Conservation (phyloP, 129 eudicot species). For the Cynara cardunculus region DNA sequence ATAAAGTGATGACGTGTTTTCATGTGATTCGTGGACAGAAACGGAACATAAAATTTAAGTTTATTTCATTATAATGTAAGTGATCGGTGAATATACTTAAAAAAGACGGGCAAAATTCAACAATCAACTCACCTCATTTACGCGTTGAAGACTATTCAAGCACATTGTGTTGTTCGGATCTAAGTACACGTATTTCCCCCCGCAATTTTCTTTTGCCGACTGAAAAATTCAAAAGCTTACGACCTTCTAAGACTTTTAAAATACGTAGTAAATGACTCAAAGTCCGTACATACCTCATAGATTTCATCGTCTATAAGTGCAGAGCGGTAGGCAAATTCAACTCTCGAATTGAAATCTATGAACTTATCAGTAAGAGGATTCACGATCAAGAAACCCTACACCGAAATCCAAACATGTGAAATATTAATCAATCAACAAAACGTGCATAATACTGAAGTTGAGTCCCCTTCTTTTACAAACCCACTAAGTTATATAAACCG, state of each 20-base stretch:
- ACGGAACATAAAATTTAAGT: background rate
- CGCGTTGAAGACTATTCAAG: conserved; percentile 18
- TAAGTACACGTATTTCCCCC: conserved; percentile 25
- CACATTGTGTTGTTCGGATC: conserved; percentile 35
- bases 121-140: conserved; percentile 24
- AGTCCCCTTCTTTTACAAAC: background rate
- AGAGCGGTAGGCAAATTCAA: conserved; percentile 24
- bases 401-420: background rate
- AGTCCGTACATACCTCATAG: conserved; percentile 16
- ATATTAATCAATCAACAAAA: background rate
- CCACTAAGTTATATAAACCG: background rate
- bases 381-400: conserved; percentile 37
- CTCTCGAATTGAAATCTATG: conserved; percentile 27
- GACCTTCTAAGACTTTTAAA: background rate
- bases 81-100: background rate
- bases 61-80: background rate
- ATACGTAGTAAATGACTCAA: background rate
- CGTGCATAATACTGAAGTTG: background rate
- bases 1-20: background rate
- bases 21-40: background rate
- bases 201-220: conserved; percentile 32
- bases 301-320: conserved; percentile 33
- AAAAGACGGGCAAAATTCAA: background rate
- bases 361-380: conserved; percentile 24
- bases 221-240: conserved; percentile 2